phyloP scores from a whole-genome alignment of 352 stramenopile genomes.

The Peronospora destructor region DNA sequence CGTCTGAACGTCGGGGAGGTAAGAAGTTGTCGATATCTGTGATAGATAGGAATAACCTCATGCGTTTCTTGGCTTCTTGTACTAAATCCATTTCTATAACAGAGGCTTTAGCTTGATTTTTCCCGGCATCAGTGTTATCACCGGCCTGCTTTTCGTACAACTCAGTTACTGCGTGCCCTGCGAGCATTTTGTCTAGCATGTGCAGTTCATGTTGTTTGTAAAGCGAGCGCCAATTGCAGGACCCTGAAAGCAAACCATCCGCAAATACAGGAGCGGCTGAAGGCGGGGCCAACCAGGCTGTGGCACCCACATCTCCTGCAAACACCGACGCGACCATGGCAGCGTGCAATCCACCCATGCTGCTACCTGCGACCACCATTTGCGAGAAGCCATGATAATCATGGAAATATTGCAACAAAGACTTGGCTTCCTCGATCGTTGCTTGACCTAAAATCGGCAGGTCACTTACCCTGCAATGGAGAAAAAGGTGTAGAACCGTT shows the following conservation, averaged over 20 bases:
- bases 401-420: slow-evolving; percentile 58
- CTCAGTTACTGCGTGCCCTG: slow-evolving; percentile 27
- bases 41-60: slow-evolving; percentile 73
- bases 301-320: slow-evolving; percentile 54
- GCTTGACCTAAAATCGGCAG: slow-evolving; percentile 66
- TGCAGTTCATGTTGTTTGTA: slow-evolving; percentile 65
- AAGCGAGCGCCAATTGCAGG: slow-evolving; percentile 68
- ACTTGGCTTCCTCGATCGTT: slow-evolving; percentile 82
- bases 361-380: slow-evolving; percentile 62
- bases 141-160: slow-evolving; percentile 18
- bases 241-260: slow-evolving; percentile 63
- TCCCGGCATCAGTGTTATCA: neutral
- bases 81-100: slow-evolving; percentile 35
- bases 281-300: slow-evolving; percentile 64
- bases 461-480: slow-evolving; percentile 46
- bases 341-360: slow-evolving; percentile 72
- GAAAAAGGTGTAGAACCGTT: neutral
- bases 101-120: neutral
- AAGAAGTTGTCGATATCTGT: slow-evolving; percentile 81
- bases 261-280: slow-evolving; percentile 68
- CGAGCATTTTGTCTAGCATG: slow-evolving; percentile 64
- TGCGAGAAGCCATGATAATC: slow-evolving; percentile 43
- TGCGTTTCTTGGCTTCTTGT: slow-evolving; percentile 65
- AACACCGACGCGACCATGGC: slow-evolving; percentile 72
- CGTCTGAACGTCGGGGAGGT: slow-evolving; percentile 51